Evolutionary conservation across 179 eudicot species (phyloP).

Genomic region (Pouteria campechiana): DNA sequence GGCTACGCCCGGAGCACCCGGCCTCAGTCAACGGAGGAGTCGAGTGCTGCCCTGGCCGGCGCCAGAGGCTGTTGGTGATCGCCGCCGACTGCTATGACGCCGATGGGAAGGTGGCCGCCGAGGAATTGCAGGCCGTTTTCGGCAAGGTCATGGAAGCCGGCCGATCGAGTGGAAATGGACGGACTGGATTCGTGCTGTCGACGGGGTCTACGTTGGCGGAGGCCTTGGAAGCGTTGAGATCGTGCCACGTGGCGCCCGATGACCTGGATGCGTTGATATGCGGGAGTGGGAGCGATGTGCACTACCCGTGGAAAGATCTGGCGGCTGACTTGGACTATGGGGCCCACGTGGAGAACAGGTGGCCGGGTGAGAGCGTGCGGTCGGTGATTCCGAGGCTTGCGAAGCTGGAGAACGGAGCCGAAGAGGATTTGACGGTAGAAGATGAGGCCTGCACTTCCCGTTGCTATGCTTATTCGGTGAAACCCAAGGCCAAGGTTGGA

Average conservation of each 20-base stretch:
- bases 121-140: constrained; percentile 17
- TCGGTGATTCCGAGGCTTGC: constrained; percentile 22
- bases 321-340: constrained; percentile 32
- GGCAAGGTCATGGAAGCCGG: constrained; percentile 28
- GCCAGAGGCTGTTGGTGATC: constrained; percentile 25
- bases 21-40: constrained; percentile 11
- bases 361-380: constrained; percentile 42
- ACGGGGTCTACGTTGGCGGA: constrained; percentile 31
- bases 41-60: constrained; percentile 35
- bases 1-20: too few relatives aligned
- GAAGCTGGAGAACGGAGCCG: constrained; percentile 15
- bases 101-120: constrained; percentile 20
- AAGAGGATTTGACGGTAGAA: constrained; percentile 15
- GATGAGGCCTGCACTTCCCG: constrained; percentile 16
- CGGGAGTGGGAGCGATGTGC: constrained; percentile 50
- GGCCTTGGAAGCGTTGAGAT: constrained; percentile 15
- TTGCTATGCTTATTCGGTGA: constrained; percentile 34
- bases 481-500: constrained; percentile 41
- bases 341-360: constrained; percentile 40
- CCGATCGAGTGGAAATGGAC: constrained; percentile 13
- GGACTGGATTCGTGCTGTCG: constrained; percentile 29
- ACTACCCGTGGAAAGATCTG: constrained; percentile 36
- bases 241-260: constrained; percentile 14
- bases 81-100: constrained; percentile 30
- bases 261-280: constrained; percentile 43